A percentile compares a stretch with the other conserved stretches of the same genome.
phyloP scores from a whole-genome alignment of 176 grass and related monocot species.

The Avena eriantha region DNA sequence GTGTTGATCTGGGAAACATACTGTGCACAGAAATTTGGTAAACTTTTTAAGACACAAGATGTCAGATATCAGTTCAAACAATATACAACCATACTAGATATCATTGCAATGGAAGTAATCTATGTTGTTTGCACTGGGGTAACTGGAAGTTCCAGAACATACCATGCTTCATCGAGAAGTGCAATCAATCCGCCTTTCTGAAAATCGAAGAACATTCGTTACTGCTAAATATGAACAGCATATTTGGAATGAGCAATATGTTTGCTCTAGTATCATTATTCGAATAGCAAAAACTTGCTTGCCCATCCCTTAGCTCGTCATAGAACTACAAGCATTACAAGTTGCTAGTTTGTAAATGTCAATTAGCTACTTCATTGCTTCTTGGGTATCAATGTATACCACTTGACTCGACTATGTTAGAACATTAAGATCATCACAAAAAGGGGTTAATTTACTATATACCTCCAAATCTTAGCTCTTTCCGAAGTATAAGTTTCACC shows the following conservation, averaged over 20 bases:
- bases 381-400: background rate
- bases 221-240: constrained; percentile 19
- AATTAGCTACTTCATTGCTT: constrained; percentile 3
- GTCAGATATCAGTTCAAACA: constrained; percentile 35
- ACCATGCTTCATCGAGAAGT: constrained; percentile 99
- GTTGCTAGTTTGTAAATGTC: constrained; percentile 21
- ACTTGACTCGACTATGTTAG: background rate
- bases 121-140: constrained; percentile 17
- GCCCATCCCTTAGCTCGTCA: constrained; percentile 16
- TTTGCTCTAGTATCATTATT: constrained; percentile 19
- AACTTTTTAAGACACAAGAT: constrained; percentile 43
- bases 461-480: constrained; percentile 18
- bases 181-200: constrained; percentile 99
- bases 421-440: constrained; percentile 17
- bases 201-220: constrained; percentile 53
- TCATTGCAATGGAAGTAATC: constrained; percentile 35
- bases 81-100: constrained; percentile 23
- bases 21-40: constrained; percentile 55
- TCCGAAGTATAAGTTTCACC: background rate
- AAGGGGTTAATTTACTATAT: background rate
- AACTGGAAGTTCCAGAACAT: constrained; percentile 51
- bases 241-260: constrained; percentile 20
- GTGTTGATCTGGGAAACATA: constrained; percentile 99
- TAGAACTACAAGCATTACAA: constrained; percentile 17
- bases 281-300: constrained; percentile 30